phyloP scores from a whole-genome alignment of 768 basidiomycete species.

The Panus rudis region DNA sequence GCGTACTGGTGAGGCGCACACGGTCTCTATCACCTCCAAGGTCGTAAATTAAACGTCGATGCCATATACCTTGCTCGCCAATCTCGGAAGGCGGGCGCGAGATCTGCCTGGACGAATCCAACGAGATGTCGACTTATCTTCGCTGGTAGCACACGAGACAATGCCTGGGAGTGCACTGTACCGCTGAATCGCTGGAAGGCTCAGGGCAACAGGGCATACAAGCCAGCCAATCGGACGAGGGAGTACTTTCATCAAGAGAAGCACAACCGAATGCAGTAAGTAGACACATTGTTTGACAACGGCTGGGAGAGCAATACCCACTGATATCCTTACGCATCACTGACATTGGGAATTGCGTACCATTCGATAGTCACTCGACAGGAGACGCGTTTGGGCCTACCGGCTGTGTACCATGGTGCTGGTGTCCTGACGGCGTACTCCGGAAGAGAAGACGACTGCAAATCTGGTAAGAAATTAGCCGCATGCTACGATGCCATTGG shows the following conservation, averaged over 20 bases:
- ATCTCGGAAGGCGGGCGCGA: too few species aligned
- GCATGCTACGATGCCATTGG: too few species aligned
- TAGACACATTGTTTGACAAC: conserved; percentile 4
- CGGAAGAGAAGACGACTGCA: conserved; percentile 5
- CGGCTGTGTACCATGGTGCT: conserved; percentile 7
- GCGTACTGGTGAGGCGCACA: too few species aligned
- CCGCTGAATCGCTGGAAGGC: too few species aligned
- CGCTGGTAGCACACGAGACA: too few species aligned
- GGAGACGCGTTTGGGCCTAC: conserved; percentile 3
- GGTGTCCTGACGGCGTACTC: conserved; percentile 7
- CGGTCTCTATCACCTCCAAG: too few species aligned
- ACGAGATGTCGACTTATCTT: too few species aligned
- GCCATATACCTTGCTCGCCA: too few species aligned
- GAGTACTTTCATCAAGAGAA: conserved; percentile 10
- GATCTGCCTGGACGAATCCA: too few species aligned
- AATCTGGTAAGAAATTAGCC: conserved; percentile 9
- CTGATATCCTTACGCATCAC: conserved; percentile 6
- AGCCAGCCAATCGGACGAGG: conserved; percentile 11
- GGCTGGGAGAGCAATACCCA: conserved; percentile 6
- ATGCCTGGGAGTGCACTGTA: neutral
- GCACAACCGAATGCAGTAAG: conserved; percentile 3
- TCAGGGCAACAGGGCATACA: too few species aligned
- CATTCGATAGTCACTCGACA: conserved; percentile 7
- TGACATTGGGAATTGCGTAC: conserved; percentile 1
- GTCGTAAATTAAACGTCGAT: too few species aligned